phyloP scores from a whole-genome alignment of 2,329 filamentous ascomycete genomes.

The Aureobasidium subglaciale region DNA sequence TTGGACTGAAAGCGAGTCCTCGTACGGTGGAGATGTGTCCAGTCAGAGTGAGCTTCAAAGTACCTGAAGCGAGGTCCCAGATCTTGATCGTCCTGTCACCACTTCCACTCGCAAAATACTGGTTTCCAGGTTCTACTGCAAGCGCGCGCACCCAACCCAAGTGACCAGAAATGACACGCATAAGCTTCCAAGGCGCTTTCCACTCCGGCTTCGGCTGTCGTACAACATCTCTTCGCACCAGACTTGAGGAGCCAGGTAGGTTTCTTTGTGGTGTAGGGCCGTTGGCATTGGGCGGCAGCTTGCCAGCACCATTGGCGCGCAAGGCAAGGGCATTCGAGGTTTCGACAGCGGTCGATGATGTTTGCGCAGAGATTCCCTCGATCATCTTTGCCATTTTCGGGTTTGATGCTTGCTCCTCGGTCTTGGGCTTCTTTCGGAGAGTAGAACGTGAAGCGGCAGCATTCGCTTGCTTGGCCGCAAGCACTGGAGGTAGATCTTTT shows the following conservation, averaged over 20 bases:
- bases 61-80: slow-evolving; percentile 88
- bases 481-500: slow-evolving; percentile 65
- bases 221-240: slow-evolving; percentile 58
- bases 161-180: slow-evolving; percentile 94
- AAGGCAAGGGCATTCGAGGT: slow-evolving; percentile 53
- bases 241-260: slow-evolving; percentile 43
- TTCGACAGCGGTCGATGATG: slow-evolving; percentile 33
- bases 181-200: slow-evolving; percentile 97
- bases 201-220: slow-evolving; percentile 76
- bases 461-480: slow-evolving; percentile 72
- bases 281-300: slow-evolving; percentile 48
- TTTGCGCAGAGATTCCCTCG: slow-evolving; percentile 51
- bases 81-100: slow-evolving; percentile 98
- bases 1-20: slow-evolving; percentile 81
- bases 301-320: slow-evolving; percentile 38
- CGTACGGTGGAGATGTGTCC: slow-evolving; percentile 92
- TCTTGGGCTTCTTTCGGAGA: slow-evolving; percentile 56
- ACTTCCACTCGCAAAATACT: slow-evolving; percentile 95
- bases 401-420: slow-evolving; percentile 45
- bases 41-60: slow-evolving; percentile 77
- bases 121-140: slow-evolving; percentile 89
- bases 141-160: slow-evolving; percentile 87
- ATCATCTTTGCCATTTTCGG: slow-evolving; percentile 60
- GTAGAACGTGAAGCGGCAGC: slow-evolving; percentile 50
- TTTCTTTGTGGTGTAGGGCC: slow-evolving; percentile 46